These are phyloP conservation scores for Suhomyces sp. DNA, from an alignment of 805 yeast species.

Conservation along the genomic window DNA sequence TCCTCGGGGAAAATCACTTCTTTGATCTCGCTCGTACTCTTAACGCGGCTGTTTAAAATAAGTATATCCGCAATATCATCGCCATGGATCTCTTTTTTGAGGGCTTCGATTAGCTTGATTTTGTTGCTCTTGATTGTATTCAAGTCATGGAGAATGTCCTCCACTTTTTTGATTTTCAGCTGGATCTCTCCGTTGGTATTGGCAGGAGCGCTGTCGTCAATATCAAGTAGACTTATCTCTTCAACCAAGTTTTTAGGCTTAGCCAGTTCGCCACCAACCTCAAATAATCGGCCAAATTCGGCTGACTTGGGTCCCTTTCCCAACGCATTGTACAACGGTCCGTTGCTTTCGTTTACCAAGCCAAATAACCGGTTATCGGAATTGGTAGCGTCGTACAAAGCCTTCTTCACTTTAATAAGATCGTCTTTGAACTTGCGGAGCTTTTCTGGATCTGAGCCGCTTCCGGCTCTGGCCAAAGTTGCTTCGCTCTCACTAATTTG, in stretches of 20 bases:
- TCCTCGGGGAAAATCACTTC: slow-evolving; percentile 62
- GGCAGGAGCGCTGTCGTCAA: slow-evolving; percentile 49
- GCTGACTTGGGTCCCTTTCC: slow-evolving; percentile 42
- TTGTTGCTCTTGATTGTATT: slow-evolving; percentile 65
- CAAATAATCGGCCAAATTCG: slow-evolving; percentile 35
- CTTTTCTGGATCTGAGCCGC: slow-evolving; percentile 4
- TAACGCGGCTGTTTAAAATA: slow-evolving; percentile 58
- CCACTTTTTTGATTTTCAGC: slow-evolving; percentile 47
- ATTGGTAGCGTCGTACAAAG: slow-evolving; percentile 57
- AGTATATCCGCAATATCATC: slow-evolving; percentile 84
- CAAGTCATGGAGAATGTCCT: slow-evolving; percentile 58
- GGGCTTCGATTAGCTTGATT: slow-evolving; percentile 52
- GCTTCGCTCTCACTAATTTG: slow-evolving; percentile 34
- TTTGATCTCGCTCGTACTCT: slow-evolving; percentile 54
- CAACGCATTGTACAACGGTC: slow-evolving; percentile 22
- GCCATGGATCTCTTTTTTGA: slow-evolving; percentile 66
- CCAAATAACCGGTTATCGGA: slow-evolving; percentile 55
- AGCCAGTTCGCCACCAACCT: slow-evolving; percentile 2
- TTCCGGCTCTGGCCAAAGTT: slow-evolving; percentile 9
- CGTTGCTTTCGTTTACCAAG: slow-evolving; percentile 38
- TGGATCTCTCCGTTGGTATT: slow-evolving; percentile 22
- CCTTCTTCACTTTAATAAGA: slow-evolving; percentile 52
- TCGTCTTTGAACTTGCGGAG: slow-evolving; percentile 44
- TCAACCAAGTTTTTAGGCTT: slow-evolving; percentile 5
- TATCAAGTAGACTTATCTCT: slow-evolving; percentile 59